A percentile compares a stretch with the other conserved stretches of the same genome.
These are phyloP conservation scores for Malus fusca DNA, from an alignment of 306 rosid species.

Conservation along the genomic window DNA sequence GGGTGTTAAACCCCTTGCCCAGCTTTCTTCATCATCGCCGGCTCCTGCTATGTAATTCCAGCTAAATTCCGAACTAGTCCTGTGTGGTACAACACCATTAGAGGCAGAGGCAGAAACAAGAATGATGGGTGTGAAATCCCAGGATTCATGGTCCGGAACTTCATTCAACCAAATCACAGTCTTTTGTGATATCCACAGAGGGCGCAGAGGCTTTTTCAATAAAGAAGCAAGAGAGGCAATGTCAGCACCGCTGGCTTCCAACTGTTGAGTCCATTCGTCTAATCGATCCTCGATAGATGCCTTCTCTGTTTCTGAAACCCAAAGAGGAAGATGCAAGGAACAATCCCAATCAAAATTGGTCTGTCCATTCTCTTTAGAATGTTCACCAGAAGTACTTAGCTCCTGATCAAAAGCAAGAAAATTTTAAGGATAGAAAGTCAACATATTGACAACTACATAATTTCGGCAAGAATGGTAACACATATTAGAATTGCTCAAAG, in stretches of 20 bases:
- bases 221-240: slow-evolving; percentile 51
- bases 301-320: slow-evolving; percentile 75
- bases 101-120: slow-evolving; percentile 73
- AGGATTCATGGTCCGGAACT: slow-evolving; percentile 83
- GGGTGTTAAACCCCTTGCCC: slow-evolving; percentile 85
- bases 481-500: neutral
- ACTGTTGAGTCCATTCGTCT: slow-evolving; percentile 66
- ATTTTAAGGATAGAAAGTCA: neutral
- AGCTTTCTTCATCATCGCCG: slow-evolving; percentile 93
- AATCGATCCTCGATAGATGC: slow-evolving; percentile 56
- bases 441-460: neutral
- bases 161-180: slow-evolving; percentile 87
- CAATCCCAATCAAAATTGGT: slow-evolving; percentile 63
- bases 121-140: slow-evolving; percentile 92
- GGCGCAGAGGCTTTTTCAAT: slow-evolving; percentile 77
- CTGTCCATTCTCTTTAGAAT: slow-evolving; percentile 5
- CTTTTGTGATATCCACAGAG: slow-evolving; percentile 88
- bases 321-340: slow-evolving; percentile 83
- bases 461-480: neutral
- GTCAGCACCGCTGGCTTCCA: slow-evolving; percentile 70
- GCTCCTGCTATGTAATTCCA: slow-evolving; percentile 93
- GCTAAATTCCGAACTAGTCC: slow-evolving; percentile 70
- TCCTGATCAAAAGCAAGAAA: slow-evolving; percentile 29
- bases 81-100: slow-evolving; percentile 34
- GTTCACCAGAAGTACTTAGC: slow-evolving; percentile 17